phyloP scores from a whole-genome alignment of 129 eudicot genomes.

The Arctium lappa region DNA sequence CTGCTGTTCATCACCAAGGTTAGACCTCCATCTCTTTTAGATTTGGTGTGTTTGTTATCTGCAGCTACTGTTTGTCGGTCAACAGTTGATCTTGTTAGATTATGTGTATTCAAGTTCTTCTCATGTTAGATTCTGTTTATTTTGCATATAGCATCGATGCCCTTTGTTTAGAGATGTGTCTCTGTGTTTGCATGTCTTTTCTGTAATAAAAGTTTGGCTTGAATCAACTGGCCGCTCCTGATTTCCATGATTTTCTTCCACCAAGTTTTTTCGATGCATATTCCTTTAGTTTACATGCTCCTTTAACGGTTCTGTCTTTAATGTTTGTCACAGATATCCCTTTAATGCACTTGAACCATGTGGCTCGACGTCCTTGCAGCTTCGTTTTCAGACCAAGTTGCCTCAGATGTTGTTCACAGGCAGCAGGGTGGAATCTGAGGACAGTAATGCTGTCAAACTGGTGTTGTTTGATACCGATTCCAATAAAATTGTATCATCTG shows the following conservation, averaged over 20 bases:
- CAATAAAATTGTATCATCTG: conserved; percentile 34
- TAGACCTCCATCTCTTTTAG: conserved; percentile 7
- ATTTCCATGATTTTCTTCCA: neutral
- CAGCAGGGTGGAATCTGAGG: conserved; percentile 42
- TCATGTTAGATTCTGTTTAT: neutral
- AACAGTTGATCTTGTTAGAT: neutral
- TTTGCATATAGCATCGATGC: neutral
- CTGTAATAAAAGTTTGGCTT: neutral
- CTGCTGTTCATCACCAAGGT: conserved; percentile 52
- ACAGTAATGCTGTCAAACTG: conserved; percentile 38
- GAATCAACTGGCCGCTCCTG: neutral
- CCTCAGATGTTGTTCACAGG: conserved; percentile 61
- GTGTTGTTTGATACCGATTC: conserved; percentile 54
- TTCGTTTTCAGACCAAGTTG: conserved; percentile 49
- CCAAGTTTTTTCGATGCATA: too few relatives aligned
- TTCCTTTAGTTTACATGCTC: neutral
- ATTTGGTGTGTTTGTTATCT: neutral
- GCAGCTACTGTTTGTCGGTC: too few relatives aligned
- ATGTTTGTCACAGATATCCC: conserved; percentile 36
- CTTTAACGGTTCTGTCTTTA: neutral
- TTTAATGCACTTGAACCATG: conserved; percentile 40
- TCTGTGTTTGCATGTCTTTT: neutral
- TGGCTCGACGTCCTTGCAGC: conserved; percentile 42
- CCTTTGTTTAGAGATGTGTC: neutral
- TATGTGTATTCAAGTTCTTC: neutral